Percentiles rank a stretch among this genome's conserved stretches.
Evolutionary conservation across 2,329 filamentous ascomycete species (phyloP).

Genomic region (Penicillium concentricum): DNA sequence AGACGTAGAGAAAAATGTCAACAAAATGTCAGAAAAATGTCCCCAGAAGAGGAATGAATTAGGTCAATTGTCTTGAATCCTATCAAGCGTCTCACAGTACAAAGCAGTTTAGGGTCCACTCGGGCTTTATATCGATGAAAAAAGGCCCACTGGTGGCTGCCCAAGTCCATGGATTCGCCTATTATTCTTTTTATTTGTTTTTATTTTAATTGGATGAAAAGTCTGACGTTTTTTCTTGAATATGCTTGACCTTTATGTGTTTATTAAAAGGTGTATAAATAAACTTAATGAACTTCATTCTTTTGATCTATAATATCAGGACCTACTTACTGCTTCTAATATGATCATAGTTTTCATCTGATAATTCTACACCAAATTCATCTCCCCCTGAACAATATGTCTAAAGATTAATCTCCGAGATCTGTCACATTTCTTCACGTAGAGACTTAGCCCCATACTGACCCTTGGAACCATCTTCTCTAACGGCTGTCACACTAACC

Average conservation of each 20-base stretch:
- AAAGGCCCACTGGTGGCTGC: not conserved
- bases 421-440: not conserved
- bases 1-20: not conserved
- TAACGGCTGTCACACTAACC: not conserved
- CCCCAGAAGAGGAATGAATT: not conserved
- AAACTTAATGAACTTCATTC: too few species aligned
- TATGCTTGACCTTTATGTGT: not conserved
- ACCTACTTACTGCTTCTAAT: too few species aligned
- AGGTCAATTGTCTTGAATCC: not conserved
- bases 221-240: not conserved
- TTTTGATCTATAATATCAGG: too few species aligned
- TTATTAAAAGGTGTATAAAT: too few species aligned
- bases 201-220: not conserved
- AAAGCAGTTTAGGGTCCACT: not conserved
- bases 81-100: not conserved
- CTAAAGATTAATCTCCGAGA: not conserved
- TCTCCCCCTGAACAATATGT: too few species aligned
- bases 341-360: too few species aligned
- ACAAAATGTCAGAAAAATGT: not conserved
- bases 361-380: too few species aligned
- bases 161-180: not conserved
- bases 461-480: not conserved
- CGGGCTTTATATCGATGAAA: conserved; percentile 1
- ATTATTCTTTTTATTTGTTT: not conserved
- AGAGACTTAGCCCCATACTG: not conserved